Base-by-base conservation (phyloP, 1,284 basidiomycete genomes). In the Serendipita sp. region DNA sequence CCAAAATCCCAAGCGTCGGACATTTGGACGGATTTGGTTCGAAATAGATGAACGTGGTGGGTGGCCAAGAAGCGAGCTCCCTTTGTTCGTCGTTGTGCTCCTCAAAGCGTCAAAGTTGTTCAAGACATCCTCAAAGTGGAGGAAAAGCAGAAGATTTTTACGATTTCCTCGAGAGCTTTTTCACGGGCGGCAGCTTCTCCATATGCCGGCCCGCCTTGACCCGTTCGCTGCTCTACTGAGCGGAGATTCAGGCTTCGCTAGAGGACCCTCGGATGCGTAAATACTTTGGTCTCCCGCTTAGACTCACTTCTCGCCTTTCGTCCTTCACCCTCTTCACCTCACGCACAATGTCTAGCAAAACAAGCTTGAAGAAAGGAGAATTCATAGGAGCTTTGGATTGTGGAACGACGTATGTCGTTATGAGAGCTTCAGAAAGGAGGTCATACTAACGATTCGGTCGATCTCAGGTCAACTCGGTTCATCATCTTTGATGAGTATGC, bases 401-500 rank as follows among this genome's bases (percentile, higher is more conserved):
- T 70, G 92, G 92, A 61, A 95, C 92, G 45, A 95, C 92, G 90
- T 93, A 69, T 72, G 87, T 78, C 53, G 61, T 35, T 38, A 22
- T 50, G 55, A 32, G 53, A 8, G 12, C 38, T 38, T 38, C 38
- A 38, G 38, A 13, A 38, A 38, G 38, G 38, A 5, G 22, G 38
- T 38, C 1, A 38, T 38, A 38, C 38, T 38, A 43, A 41, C 12
- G 49, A 62, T 62, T 66, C 66, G 60, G 45, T 34, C 55, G 60
- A 38, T 61, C 68, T 55, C 70, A 95, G 92, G 22, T 95, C 93
- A 13, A 91, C 93, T 22, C 86, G 93, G 58, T 97, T 96, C 75
- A 94, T 98, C 71, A 76, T 97, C 66, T 97, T 97, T 72, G 87
- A 99, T 78, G 79, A 88, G 71, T 78, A 87, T 69, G 95, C 93